Percentiles rank a stretch among this genome's conserved stretches.
These are phyloP conservation scores for Fragaria vesca DNA, from an alignment of 306 rosid species.

Conservation along the genomic window DNA sequence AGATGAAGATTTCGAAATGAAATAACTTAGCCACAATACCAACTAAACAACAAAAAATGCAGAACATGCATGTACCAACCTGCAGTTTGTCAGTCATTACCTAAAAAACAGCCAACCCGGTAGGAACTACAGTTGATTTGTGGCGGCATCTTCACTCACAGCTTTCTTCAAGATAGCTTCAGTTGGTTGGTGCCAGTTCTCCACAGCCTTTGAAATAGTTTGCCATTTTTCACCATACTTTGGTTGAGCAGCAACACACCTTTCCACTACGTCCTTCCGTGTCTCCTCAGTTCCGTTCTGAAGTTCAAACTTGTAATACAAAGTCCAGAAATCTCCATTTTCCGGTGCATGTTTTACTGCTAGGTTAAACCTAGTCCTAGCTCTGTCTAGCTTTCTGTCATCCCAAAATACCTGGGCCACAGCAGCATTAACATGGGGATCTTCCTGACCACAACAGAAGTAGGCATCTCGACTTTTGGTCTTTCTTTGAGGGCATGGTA, in stretches of 20 bases:
- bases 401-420: slow-evolving; percentile 79
- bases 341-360: slow-evolving; percentile 84
- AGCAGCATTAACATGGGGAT: slow-evolving; percentile 76
- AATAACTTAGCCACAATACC: background rate
- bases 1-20: background rate
- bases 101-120: background rate
- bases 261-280: slow-evolving; percentile 65
- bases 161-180: slow-evolving; percentile 81
- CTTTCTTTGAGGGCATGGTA: slow-evolving; percentile 76
- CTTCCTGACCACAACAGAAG: slow-evolving; percentile 70
- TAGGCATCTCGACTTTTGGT: slow-evolving; percentile 75
- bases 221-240: slow-evolving; percentile 95
- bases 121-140: background rate
- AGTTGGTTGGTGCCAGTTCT: slow-evolving; percentile 75
- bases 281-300: slow-evolving; percentile 83
- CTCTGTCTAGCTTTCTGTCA: slow-evolving; percentile 81
- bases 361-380: slow-evolving; percentile 69
- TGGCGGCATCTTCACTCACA: slow-evolving; percentile 41
- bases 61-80: background rate
- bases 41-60: background rate
- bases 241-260: slow-evolving; percentile 78
- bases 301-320: slow-evolving; percentile 77
- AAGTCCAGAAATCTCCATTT: slow-evolving; percentile 86
- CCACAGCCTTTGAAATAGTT: slow-evolving; percentile 68
- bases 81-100: background rate